These are phyloP conservation scores for Cicer cuneatum DNA, from an alignment of 306 rosid genomes.

Conservation along the genomic window DNA sequence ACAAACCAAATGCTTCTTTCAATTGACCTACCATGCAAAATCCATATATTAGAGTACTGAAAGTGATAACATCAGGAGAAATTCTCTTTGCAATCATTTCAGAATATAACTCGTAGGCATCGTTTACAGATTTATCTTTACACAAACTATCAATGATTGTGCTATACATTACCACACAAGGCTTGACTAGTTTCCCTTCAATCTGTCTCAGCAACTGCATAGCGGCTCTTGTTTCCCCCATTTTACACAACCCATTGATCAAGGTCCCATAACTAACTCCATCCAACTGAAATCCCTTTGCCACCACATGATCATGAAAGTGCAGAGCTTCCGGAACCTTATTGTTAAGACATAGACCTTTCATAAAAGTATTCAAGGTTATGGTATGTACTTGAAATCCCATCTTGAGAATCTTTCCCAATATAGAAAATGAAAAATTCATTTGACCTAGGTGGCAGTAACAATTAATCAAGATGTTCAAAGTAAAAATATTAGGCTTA, in stretches of 20 bases:
- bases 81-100: neutral
- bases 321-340: neutral
- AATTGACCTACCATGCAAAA: neutral
- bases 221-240: neutral
- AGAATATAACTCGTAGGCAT: neutral
- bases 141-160: conserved; percentile 15
- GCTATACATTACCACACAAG: neutral
- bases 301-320: conserved; percentile 1
- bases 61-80: neutral
- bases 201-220: neutral
- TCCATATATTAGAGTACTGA: neutral
- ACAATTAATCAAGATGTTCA: too few relatives aligned
- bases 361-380: too few relatives aligned
- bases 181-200: neutral
- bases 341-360: too few relatives aligned
- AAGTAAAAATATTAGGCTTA: too few relatives aligned
- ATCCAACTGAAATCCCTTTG: neutral
- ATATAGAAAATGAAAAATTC: too few relatives aligned
- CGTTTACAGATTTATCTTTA: neutral
- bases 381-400: too few relatives aligned
- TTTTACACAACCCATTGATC: conserved; percentile 19
- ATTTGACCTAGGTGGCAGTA: too few relatives aligned
- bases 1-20: conserved; percentile 1
- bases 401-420: too few relatives aligned
- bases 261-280: conserved; percentile 15